Percentiles rank a stretch among this genome's conserved stretches.
Evolutionary conservation across 2,329 filamentous ascomycete genomes (phyloP).

Genomic region (Beauveria pseudobassiana): DNA sequence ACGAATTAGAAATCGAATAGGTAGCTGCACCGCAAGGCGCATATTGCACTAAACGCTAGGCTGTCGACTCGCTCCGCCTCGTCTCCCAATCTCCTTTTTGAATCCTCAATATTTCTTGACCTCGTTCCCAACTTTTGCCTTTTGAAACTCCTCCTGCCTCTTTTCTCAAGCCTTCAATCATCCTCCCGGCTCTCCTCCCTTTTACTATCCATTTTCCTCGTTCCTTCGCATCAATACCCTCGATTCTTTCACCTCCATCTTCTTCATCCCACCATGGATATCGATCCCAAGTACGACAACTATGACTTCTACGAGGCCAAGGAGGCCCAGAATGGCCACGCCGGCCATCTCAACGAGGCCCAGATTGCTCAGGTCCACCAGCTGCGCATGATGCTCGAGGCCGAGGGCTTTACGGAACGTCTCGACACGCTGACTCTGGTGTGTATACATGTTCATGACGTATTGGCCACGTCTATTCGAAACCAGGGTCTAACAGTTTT

Average conservation of each 20-base stretch:
- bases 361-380: conserved; percentile 88
- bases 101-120: not conserved
- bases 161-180: not conserved
- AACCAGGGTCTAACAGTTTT: not conserved
- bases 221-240: conserved; percentile 1
- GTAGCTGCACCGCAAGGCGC: not conserved
- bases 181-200: not conserved
- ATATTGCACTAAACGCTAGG: conserved; percentile 2
- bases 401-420: conserved; percentile 71
- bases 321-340: conserved; percentile 65
- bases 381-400: conserved; percentile 77
- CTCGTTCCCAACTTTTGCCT: conserved; percentile 5
- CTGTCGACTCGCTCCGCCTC: conserved; percentile 7
- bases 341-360: conserved; percentile 76
- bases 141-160: conserved; percentile 1
- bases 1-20: too few species aligned
- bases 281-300: conserved; percentile 90
- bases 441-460: conserved; percentile 25
- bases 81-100: conserved; percentile 4
- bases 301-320: conserved; percentile 81
- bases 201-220: not conserved
- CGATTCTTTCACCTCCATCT: conserved; percentile 3
- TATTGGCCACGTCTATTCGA: not conserved
- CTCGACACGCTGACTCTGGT: conserved; percentile 91
- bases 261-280: conserved; percentile 37